Percentiles rank a stretch among this genome's conserved stretches.
Evolutionary conservation across 139 green algal genomes (phyloP).

Genomic region (Gonium pectorale): DNA sequence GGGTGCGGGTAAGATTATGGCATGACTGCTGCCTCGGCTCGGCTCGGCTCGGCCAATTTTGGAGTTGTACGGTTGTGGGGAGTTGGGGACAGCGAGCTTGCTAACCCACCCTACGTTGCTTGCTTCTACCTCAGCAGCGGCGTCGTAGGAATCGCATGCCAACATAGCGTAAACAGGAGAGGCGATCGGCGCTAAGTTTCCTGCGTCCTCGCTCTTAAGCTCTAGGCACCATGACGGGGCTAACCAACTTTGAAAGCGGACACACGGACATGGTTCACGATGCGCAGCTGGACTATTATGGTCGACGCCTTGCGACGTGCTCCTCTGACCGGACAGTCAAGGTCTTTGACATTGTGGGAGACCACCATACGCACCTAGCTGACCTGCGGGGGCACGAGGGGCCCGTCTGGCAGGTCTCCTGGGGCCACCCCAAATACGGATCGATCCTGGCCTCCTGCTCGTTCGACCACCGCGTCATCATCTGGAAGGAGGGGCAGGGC

Average conservation of each 20-base stretch:
- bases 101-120: too few species aligned
- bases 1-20: too few species aligned
- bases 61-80: too few species aligned
- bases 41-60: too few species aligned
- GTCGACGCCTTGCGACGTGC: constrained; percentile 91
- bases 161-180: too few species aligned
- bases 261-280: constrained; percentile 94
- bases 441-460: constrained; percentile 90
- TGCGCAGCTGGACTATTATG: constrained; percentile 97
- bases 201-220: too few species aligned
- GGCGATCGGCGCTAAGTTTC: too few species aligned
- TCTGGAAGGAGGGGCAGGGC: constrained; percentile 92
- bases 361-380: constrained; percentile 70
- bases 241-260: constrained; percentile 82
- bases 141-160: too few species aligned
- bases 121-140: too few species aligned
- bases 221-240: neutral
- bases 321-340: constrained; percentile 93
- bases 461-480: constrained; percentile 94
- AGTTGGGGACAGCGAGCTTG: too few species aligned
- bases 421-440: constrained; percentile 97
- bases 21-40: too few species aligned
- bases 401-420: constrained; percentile 89
- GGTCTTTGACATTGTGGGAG: constrained; percentile 86
- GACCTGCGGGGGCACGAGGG: constrained; percentile 94